Percentiles rank a stretch among this genome's conserved stretches.
These are phyloP conservation scores for Acidiella bohemica DNA, from an alignment of 495 filamentous ascomycete genomes.

Conservation along the genomic window DNA sequence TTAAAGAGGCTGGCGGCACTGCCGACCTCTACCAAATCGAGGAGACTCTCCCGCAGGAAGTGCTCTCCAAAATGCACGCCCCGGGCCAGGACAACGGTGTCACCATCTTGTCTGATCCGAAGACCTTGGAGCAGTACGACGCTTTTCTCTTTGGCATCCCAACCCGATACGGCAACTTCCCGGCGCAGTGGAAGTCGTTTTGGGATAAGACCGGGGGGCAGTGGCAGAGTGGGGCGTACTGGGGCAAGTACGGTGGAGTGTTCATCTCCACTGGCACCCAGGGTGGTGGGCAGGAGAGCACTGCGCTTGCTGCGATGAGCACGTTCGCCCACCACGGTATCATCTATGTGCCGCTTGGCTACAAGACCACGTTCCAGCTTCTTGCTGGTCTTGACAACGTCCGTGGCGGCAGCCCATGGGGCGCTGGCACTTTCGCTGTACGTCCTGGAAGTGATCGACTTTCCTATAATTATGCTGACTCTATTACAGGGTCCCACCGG, in stretches of 20 bases:
- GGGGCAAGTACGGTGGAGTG: slow-evolving; percentile 82
- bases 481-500: slow-evolving; percentile 46
- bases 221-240: slow-evolving; percentile 50
- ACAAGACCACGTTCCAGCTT: slow-evolving; percentile 60
- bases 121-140: slow-evolving; percentile 38
- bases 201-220: slow-evolving; percentile 63
- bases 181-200: slow-evolving; percentile 88
- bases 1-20: slow-evolving; percentile 71
- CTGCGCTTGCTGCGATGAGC: slow-evolving; percentile 66
- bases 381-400: slow-evolving; percentile 60
- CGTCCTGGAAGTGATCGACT: slow-evolving; percentile 20
- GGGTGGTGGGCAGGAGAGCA: slow-evolving; percentile 91
- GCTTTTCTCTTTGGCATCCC: slow-evolving; percentile 91
- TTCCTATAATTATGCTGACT: slow-evolving; percentile 3
- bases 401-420: slow-evolving; percentile 82
- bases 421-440: slow-evolving; percentile 83
- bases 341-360: slow-evolving; percentile 88
- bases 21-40: slow-evolving; percentile 73
- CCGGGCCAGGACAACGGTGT: slow-evolving; percentile 56
- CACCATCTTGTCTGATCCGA: slow-evolving; percentile 49
- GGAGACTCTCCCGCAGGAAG: slow-evolving; percentile 76
- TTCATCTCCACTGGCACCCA: slow-evolving; percentile 73
- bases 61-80: slow-evolving; percentile 80
- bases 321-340: slow-evolving; percentile 90
- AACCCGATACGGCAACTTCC: slow-evolving; percentile 98